A percentile compares a stretch with the other conserved stretches of the same genome.
Evolutionary conservation across 2,329 filamentous ascomycete species (phyloP).

Genomic region (Penicillium glabrum): DNA sequence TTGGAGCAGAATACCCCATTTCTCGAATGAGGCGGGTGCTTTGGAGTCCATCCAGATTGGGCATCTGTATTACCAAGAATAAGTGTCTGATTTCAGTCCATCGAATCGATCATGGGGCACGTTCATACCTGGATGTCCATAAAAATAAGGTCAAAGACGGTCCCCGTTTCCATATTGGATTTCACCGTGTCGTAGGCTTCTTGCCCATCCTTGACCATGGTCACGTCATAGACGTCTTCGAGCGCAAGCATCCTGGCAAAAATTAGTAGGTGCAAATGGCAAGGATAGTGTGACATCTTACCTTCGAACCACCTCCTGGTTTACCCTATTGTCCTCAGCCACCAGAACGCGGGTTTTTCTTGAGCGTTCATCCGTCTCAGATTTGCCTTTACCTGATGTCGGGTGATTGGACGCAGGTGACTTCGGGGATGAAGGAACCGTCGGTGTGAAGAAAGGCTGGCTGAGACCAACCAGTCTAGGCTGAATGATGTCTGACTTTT

Average conservation of each 20-base stretch:
- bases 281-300: slow-evolving; percentile 1
- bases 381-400: slow-evolving; percentile 48
- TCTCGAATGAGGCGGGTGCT: slow-evolving; percentile 81
- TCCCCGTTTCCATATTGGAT: slow-evolving; percentile 71
- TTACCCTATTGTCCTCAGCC: slow-evolving; percentile 73
- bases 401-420: slow-evolving; percentile 8
- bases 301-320: slow-evolving; percentile 57
- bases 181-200: slow-evolving; percentile 87
- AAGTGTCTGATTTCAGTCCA: too few relatives aligned
- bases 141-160: slow-evolving; percentile 82
- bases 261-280: neutral
- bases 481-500: slow-evolving; percentile 53
- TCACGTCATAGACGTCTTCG: slow-evolving; percentile 66
- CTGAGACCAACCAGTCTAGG: slow-evolving; percentile 80
- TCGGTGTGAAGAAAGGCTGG: slow-evolving; percentile 69
- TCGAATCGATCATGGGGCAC: too few relatives aligned
- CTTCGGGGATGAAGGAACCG: slow-evolving; percentile 28
- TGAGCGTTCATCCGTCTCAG: slow-evolving; percentile 55
- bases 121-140: slow-evolving; percentile 71
- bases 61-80: slow-evolving; percentile 58
- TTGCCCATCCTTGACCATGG: slow-evolving; percentile 80
- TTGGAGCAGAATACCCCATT: slow-evolving; percentile 83
- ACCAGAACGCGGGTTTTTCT: slow-evolving; percentile 76
- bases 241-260: slow-evolving; percentile 56
- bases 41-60: slow-evolving; percentile 84